Base-by-base conservation (phyloP, 345 rosid species). In the Gossypium mustelinum region DNA sequence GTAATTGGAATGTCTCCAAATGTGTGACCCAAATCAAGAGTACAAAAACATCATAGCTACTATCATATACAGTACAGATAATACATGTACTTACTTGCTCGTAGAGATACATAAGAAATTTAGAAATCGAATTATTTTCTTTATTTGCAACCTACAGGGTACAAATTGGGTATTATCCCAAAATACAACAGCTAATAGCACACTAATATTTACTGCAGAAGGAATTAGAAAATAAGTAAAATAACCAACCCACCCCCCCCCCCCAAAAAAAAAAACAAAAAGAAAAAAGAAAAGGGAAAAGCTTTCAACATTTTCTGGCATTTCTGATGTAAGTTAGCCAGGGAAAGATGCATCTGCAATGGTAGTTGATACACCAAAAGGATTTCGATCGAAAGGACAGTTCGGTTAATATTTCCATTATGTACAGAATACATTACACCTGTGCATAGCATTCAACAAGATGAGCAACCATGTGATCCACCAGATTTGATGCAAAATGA, bases 391-490 rank as follows among this genome's bases (percentile, higher is more conserved):
- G 29, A 47, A 18, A 24, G 44, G 48, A 57, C 20, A 34, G 39
- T 67, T 51, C 16, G 45, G 77, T 72, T 74, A 74, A 27, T 18
- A 60, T 12, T 73, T 62, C 73, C 64, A 39, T 24, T n/a, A 74
- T 85, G 79, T 82, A 82, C 82, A 82, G 63, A 56, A 2, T 34
- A 18, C 29, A n/a, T 59, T 51, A 69, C 16, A 56, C 82, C 84
- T 82, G 85, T 80, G 84, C 79, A 76, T 14, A 61, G 24, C 20
- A 74, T 20, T 64, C 41, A 62, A 18, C 39, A 70, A 52, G 14
- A 78, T 57, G 24, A 56, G 18, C 20, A 43, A n/a, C 16, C 6
- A 11, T 16, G 7, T 39, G 7, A 52, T 68, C 51, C 11, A 29
- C 39, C 22, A 25, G 7, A 41, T 18, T 34, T 24, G 10, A 9